Conservation (phyloP, 495 filamentous ascomycete genomes). For the Podospora bellae-mahoneyi region DNA sequence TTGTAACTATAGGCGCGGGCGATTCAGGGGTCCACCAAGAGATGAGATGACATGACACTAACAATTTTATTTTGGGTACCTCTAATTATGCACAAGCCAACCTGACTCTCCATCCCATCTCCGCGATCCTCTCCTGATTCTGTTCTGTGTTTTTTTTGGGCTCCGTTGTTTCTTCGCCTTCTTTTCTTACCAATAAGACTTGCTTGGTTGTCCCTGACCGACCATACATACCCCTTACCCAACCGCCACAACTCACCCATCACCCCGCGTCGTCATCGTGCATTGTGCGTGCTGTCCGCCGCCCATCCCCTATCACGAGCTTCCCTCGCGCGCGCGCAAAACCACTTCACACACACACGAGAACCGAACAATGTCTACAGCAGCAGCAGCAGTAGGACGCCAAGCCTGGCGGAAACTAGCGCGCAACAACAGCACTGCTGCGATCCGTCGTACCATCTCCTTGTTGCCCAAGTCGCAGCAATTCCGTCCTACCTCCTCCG, state of each 20-base stretch:
- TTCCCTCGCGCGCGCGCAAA: neutral
- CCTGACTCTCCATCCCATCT: neutral
- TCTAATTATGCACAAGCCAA: constrained; percentile 14
- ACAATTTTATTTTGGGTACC: constrained; percentile 17
- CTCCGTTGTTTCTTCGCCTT: constrained; percentile 5
- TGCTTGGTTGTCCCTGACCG: neutral
- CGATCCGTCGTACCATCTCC: neutral
- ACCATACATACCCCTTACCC: neutral
- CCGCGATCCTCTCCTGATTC: neutral
- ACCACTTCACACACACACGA: constrained; percentile 1
- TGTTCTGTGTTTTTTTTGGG: neutral
- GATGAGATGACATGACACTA: constrained; percentile 23
- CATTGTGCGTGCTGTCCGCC: constrained; percentile 3
- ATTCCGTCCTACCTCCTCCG: constrained; percentile 10
- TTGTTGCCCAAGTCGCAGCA: constrained; percentile 5
- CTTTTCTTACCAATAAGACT: neutral
- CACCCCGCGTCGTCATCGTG: constrained; percentile 20
- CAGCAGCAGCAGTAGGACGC: constrained; percentile 28
- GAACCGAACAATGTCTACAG: constrained; percentile 23
- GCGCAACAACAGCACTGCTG: constrained; percentile 16
- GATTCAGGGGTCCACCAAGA: constrained; percentile 5
- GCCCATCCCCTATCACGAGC: neutral
- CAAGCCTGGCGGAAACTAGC: constrained; percentile 34
- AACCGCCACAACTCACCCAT: neutral
- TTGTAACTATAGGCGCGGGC: neutral